Percentiles rank a stretch among this genome's conserved stretches.
phyloP scores from a whole-genome alignment of 306 rosid genomes.

The Rosa chinensis region DNA sequence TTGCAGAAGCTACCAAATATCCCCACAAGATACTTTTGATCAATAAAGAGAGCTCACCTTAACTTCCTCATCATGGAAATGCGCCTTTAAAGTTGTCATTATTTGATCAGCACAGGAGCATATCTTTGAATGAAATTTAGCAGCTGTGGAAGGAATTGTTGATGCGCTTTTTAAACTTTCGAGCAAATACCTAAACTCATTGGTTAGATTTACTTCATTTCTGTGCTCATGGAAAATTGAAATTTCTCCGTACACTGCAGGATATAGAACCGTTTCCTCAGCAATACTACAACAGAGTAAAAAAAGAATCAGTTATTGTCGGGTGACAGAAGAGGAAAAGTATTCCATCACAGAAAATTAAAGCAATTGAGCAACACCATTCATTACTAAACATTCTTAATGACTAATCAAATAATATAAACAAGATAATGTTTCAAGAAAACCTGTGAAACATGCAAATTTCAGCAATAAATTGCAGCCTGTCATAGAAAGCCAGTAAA shows the following conservation, averaged over 20 bases:
- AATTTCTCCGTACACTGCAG: conserved; percentile 69
- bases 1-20: not conserved
- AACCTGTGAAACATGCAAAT: conserved; percentile 95
- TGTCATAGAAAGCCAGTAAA: conserved; percentile 56
- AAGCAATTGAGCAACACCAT: not conserved
- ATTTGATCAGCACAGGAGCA: conserved; percentile 76
- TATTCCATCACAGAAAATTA: not conserved
- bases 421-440: not conserved
- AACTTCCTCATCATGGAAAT: conserved; percentile 72
- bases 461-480: conserved; percentile 79
- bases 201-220: conserved; percentile 69
- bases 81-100: conserved; percentile 66
- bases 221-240: conserved; percentile 63
- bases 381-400: not conserved
- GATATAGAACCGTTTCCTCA: conserved; percentile 76
- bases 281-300: conserved; percentile 58
- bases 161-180: conserved; percentile 63
- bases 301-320: conserved; percentile 7
- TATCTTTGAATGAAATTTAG: conserved; percentile 62
- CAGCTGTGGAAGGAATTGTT: conserved; percentile 52
- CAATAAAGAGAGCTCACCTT: conserved; percentile 52
- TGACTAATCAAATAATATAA: not conserved
- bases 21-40: not conserved
- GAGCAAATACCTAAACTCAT: conserved; percentile 71
- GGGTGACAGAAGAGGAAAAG: not conserved